Evolutionary conservation across 129 eudicot species (phyloP).

Genomic region (Artemisia tridentata): DNA sequence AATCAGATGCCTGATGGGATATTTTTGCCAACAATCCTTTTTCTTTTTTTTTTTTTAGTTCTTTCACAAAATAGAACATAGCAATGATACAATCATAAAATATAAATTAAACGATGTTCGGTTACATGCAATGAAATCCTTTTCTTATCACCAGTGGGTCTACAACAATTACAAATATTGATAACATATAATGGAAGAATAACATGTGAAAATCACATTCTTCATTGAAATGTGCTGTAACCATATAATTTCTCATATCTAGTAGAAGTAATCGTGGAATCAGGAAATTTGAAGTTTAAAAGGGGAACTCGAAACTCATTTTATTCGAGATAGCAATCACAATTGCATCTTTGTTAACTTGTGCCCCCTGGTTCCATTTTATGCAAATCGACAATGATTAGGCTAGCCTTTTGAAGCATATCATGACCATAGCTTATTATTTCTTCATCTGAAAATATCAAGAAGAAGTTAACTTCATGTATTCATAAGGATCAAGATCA

Average conservation of each 20-base stretch:
- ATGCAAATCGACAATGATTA: neutral
- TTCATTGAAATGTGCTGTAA: neutral
- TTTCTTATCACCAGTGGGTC: neutral
- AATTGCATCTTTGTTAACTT: neutral
- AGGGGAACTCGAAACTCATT: slow-evolving; percentile 30
- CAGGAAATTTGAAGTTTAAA: slow-evolving; percentile 22
- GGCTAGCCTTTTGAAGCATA: neutral
- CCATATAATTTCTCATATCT: neutral
- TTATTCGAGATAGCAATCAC: slow-evolving; percentile 1
- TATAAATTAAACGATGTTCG: neutral
- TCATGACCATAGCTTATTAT: neutral
- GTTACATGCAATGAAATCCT: slow-evolving; percentile 1
- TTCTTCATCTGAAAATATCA: slow-evolving; percentile 11
- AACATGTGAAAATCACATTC: neutral
- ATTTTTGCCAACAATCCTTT: no score
- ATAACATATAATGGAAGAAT: neutral
- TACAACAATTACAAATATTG: neutral
- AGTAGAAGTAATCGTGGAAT: neutral
- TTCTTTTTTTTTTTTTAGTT: no score
- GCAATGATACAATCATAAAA: neutral
- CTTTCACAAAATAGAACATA: neutral
- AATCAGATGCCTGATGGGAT: no score
- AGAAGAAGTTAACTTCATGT: neutral
- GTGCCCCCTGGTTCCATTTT: neutral
- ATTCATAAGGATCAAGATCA: no score